Percentiles rank a stretch among this genome's conserved stretches.
Evolutionary conservation across 345 rosid species (phyloP).

Genomic region (Noccaea caerulescens): DNA sequence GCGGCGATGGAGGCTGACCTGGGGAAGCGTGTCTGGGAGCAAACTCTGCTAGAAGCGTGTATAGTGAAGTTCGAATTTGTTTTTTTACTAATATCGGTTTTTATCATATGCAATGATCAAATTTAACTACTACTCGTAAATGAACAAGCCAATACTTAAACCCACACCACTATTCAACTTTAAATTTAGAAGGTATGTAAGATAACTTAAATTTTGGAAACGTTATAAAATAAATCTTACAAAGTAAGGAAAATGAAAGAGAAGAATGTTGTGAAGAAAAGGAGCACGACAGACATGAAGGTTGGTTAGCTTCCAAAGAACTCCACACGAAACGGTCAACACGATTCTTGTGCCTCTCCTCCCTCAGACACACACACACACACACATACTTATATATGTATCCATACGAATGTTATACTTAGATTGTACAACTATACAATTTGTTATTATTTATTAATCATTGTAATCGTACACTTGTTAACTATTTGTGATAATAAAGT

Average conservation of each 20-base stretch:
- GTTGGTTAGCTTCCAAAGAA: conserved; percentile 48
- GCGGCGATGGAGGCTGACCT: too few relatives aligned
- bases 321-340: conserved; percentile 87
- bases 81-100: too few relatives aligned
- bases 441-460: conserved; percentile 32
- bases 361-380: conserved; percentile 36
- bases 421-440: not conserved
- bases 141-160: not conserved
- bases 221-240: not conserved
- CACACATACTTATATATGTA: not conserved
- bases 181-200: not conserved
- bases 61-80: too few relatives aligned
- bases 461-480: conserved; percentile 6
- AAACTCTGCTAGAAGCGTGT: too few relatives aligned
- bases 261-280: conserved; percentile 44
- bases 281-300: conserved; percentile 52
- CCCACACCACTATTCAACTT: too few relatives aligned
- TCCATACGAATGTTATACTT: conserved; percentile 23
- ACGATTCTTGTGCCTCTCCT: conserved; percentile 76
- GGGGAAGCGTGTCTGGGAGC: too few relatives aligned
- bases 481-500: conserved; percentile 1
- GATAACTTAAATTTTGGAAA: not conserved
- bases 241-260: conserved; percentile 13
- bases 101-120: not conserved
- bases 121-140: not conserved